Conservation (phyloP, 2,329 filamentous ascomycete species). For the Lachnellula arida region DNA sequence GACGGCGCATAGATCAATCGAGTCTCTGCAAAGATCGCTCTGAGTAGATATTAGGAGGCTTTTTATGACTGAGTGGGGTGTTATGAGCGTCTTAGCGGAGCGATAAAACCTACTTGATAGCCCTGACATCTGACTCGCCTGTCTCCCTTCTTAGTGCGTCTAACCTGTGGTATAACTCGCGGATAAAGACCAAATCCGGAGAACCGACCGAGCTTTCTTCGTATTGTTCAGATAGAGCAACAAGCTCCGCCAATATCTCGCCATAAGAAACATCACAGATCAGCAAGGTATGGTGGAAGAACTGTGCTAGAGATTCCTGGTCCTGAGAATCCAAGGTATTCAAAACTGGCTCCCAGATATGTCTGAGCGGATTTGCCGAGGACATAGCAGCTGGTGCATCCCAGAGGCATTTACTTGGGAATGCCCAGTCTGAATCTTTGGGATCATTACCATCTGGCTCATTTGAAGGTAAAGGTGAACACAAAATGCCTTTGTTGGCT, state of each 20-base stretch:
- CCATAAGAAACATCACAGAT: background rate
- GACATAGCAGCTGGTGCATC: background rate
- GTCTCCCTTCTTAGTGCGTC: too few relatives aligned
- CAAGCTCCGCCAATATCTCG: too few relatives aligned
- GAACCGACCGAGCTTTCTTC: background rate
- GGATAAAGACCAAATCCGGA: too few relatives aligned
- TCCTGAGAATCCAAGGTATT: background rate
- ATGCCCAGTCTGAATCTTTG: background rate
- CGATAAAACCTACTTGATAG: too few relatives aligned
- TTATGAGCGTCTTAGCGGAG: too few relatives aligned
- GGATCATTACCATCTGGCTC: background rate
- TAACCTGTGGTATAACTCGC: too few relatives aligned
- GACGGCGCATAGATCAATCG: background rate
- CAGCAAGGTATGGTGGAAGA: background rate
- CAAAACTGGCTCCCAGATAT: too few relatives aligned
- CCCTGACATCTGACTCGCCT: too few relatives aligned
- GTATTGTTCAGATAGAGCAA: background rate
- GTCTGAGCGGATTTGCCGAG: too few relatives aligned
- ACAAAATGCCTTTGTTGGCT: background rate
- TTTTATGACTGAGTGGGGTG: too few relatives aligned
- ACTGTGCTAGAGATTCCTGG: background rate
- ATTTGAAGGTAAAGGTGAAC: background rate
- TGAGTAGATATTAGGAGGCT: too few relatives aligned
- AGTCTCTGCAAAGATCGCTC: background rate
- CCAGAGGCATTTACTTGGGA: background rate